Evolutionary conservation across 176 grass and related monocot genomes (phyloP).

Genomic region (Juncus effusus): DNA sequence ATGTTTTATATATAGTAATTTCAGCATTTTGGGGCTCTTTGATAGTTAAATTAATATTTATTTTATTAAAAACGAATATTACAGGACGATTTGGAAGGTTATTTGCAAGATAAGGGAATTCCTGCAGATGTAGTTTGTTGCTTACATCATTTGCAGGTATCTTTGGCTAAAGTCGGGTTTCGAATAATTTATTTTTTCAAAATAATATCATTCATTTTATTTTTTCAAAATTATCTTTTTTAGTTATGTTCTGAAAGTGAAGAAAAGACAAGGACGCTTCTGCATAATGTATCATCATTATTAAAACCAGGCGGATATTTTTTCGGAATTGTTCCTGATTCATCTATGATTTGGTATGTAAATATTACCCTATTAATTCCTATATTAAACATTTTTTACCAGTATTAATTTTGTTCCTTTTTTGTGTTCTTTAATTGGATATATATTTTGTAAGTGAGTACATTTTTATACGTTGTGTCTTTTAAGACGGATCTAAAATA

Average conservation of each 20-base stretch:
- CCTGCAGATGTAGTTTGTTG: conserved; percentile 73
- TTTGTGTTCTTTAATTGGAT: background rate
- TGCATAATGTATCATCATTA: conserved; percentile 66
- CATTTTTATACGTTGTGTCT: no score
- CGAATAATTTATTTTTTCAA: background rate
- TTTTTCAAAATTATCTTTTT: background rate
- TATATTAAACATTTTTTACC: background rate
- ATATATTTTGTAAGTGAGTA: background rate
- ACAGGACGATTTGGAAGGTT: conserved; percentile 58
- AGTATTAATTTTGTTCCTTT: background rate
- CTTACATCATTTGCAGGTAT: conserved; percentile 75
- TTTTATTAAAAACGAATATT: background rate
- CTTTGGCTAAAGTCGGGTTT: background rate
- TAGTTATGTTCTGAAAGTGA: conserved; percentile 83
- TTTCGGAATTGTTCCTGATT: conserved; percentile 71
- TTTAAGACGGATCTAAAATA: no score
- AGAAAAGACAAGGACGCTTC: conserved; percentile 63
- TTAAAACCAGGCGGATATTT: conserved; percentile 88
- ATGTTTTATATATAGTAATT: background rate
- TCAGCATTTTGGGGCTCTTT: background rate
- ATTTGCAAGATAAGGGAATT: conserved; percentile 59
- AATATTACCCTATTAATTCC: conserved; percentile 20
- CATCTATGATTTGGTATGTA: conserved; percentile 81
- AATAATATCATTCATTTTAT: background rate
- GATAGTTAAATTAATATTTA: background rate